Conservation (phyloP, 148 eudicot species). For the Spergularia marina region DNA sequence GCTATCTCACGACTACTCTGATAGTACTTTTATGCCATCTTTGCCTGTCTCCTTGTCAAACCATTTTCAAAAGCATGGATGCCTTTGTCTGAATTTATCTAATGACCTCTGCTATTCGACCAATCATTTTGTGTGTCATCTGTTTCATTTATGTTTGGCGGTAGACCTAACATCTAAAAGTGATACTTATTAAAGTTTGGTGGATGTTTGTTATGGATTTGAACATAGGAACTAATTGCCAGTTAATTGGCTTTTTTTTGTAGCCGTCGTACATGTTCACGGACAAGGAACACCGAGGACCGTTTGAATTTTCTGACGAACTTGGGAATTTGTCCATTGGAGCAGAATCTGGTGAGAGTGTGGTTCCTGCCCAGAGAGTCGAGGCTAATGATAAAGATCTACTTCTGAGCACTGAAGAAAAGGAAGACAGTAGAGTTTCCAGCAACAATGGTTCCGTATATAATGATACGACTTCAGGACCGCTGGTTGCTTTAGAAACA, state of each 20-base stretch:
- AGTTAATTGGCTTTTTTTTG: conserved; percentile 30
- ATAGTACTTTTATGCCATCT: neutral
- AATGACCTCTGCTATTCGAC: neutral
- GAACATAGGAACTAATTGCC: neutral
- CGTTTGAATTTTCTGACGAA: conserved; percentile 91
- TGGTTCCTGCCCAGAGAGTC: conserved; percentile 58
- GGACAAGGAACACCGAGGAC: conserved; percentile 95
- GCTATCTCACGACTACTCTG: neutral
- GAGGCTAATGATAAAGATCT: conserved; percentile 93
- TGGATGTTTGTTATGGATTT: neutral
- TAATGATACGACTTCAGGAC: conserved; percentile 47
- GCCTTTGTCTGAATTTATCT: neutral
- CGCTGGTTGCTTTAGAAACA: conserved; percentile 40
- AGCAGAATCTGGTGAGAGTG: conserved; percentile 44
- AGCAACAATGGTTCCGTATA: conserved; percentile 64
- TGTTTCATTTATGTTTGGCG: neutral
- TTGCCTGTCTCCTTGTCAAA: neutral
- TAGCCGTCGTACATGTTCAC: conserved; percentile 99
- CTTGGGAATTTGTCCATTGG: conserved; percentile 66
- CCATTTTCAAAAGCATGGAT: neutral
- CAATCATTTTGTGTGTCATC: neutral
- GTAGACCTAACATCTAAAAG: neutral
- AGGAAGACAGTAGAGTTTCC: conserved; percentile 54
- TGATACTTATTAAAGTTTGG: neutral
- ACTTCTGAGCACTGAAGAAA: conserved; percentile 73